Conservation (phyloP, 2,329 filamentous ascomycete genomes). For the Botrytis tulipae region DNA sequence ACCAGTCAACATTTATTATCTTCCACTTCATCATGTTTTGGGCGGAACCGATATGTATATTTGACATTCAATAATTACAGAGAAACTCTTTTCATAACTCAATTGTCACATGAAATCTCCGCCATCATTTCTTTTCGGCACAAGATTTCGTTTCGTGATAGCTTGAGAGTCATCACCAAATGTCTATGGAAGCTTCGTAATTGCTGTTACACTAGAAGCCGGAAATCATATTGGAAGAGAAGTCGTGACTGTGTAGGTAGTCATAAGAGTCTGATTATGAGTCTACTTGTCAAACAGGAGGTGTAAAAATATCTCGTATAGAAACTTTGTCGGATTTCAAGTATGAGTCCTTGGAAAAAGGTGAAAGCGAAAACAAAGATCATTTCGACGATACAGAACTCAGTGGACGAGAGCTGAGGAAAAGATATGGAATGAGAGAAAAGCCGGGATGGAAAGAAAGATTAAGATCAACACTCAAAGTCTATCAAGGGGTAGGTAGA, state of each 20-base stretch:
- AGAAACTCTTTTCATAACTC: background rate
- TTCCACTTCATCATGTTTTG: background rate
- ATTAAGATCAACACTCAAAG: background rate
- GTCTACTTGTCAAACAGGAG: background rate
- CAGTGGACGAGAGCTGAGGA: background rate
- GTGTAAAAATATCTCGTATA: background rate
- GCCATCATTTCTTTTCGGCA: background rate
- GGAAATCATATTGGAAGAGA: fast-evolving
- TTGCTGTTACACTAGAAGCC: background rate
- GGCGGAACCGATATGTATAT: background rate
- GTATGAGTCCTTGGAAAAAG: background rate
- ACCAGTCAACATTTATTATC: too few species aligned
- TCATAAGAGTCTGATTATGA: background rate
- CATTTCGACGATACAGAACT: background rate
- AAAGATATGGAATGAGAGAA: background rate
- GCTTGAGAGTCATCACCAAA: background rate
- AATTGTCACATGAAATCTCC: background rate
- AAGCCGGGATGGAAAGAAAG: background rate
- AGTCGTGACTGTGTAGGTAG: fast-evolving
- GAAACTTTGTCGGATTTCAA: background rate
- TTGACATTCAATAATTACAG: fast-evolving
- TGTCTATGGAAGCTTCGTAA: background rate
- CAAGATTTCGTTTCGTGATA: background rate
- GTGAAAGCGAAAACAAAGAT: background rate
- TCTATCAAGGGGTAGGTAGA: background rate